Evolutionary conservation across 148 eudicot species (phyloP), one percentile per base, ranked within the genome.

Genomic region (Nepenthes mirabilis): DNA sequence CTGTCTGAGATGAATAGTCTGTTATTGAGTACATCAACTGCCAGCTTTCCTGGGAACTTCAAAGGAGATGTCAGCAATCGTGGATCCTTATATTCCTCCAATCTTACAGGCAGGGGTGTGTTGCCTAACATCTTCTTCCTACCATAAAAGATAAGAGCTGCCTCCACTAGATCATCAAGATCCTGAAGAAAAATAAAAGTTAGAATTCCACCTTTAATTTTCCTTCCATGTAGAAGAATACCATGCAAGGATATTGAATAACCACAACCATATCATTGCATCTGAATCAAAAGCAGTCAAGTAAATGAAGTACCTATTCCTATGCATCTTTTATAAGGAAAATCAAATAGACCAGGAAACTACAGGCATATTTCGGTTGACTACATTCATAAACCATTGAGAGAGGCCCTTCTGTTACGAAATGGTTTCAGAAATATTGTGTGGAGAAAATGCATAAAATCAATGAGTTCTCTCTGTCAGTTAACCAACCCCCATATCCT

Each of bases 1-100:
- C 98, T 91, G 83, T 91, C 98, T 58, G 98, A 88, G 61, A 91
- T 91, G 79, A 91, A 91, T 36, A 91, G 88, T 50, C 96, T 80
- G 56, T 82, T 80, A 73, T 91, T 91, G 65, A 83, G 67, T 62
- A 80, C 73, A 76, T 91, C 98, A 69, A 80, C 80, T 60, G 87
- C 90, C 76, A 91, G 84, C 81, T 91, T 91, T 61, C 90, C 98
- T 4, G 98, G 98, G 75, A 91, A 91, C 75, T 91, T 91, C 77
- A 91, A 68, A 9, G 98, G 96, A 53, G 96, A 91, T 71, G 84
- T 75, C 67, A 83, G 57, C 64, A 91, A 69, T 32, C 94, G 80
- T 36, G 90, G 94, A 82, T 91, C 96, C 63, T 91, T 91, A 65
- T 88, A 90, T 73, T 79, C 88, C 83, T 91, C 98, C 83, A 91